Evolutionary conservation across 805 yeast species (phyloP).

Genomic region (Nakazawaea ishiwadae): DNA sequence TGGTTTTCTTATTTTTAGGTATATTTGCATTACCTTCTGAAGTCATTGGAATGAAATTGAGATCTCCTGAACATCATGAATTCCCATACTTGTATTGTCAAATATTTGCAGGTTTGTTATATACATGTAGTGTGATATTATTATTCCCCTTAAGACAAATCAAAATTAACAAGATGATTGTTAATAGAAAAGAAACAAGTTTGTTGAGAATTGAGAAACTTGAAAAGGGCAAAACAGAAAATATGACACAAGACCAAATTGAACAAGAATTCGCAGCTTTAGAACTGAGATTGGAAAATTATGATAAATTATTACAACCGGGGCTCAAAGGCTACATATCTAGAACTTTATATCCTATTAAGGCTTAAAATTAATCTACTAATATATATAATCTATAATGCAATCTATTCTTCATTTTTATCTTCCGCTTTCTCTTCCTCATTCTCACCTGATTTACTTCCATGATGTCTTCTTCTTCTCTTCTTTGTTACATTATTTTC

Average conservation of each 20-base stretch:
- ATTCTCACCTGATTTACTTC: constrained; percentile 5
- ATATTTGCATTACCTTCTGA: constrained; percentile 41
- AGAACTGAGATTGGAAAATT: constrained; percentile 3
- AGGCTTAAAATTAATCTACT: constrained; percentile 4
- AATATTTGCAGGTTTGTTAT: constrained; percentile 33
- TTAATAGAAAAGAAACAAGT: constrained; percentile 11
- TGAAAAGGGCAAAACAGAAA: background rate
- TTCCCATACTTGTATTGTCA: constrained; percentile 34
- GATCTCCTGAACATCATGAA: constrained; percentile 17
- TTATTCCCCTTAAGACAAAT: constrained; percentile 30
- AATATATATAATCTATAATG: background rate
- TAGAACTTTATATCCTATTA: constrained; percentile 15
- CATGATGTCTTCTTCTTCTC: constrained; percentile 20
- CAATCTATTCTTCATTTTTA: background rate
- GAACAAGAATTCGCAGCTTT: constrained; percentile 2
- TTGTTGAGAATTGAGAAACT: background rate
- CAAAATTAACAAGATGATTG: constrained; percentile 25
- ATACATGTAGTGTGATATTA: constrained; percentile 24
- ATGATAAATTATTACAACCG: constrained; percentile 12
- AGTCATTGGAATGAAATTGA: constrained; percentile 48
- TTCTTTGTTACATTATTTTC: constrained; percentile 12
- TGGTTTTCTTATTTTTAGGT: constrained; percentile 26
- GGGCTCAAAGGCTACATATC: constrained; percentile 16
- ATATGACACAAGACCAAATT: background rate
- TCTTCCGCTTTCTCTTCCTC: constrained; percentile 4